Percentiles rank a stretch among this genome's conserved stretches.
Evolutionary conservation across 768 basidiomycete genomes (phyloP).

Genomic region (Russula vinacea): DNA sequence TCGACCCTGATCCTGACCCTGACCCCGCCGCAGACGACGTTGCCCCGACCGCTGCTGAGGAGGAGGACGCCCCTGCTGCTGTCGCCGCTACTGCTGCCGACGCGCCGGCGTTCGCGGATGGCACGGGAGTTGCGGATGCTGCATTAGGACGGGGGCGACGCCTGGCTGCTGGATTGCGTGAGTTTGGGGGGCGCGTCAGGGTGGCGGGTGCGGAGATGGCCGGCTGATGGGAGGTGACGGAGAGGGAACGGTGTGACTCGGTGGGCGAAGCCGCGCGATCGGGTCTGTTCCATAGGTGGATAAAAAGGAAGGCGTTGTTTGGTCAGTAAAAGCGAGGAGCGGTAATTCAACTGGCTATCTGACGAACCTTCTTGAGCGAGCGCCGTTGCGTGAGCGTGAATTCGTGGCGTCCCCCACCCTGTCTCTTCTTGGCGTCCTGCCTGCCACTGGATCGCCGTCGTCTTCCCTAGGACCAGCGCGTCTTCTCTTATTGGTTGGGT

Average conservation of each 20-base stretch:
- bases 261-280: conserved; percentile 69
- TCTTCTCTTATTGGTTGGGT: conserved; percentile 64
- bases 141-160: conserved; percentile 26
- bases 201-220: conserved; percentile 27
- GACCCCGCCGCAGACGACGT: conserved; percentile 29
- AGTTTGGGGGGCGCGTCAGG: conserved; percentile 34
- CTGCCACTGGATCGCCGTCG: conserved; percentile 50
- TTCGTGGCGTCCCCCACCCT: conserved; percentile 44
- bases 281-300: conserved; percentile 39
- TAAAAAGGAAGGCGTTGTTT: background rate
- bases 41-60: conserved; percentile 16
- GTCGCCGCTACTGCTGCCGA: conserved; percentile 25
- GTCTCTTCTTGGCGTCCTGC: conserved; percentile 64
- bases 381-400: conserved; percentile 50
- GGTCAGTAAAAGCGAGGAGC: background rate
- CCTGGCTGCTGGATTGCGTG: conserved; percentile 38
- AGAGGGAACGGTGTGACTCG: conserved; percentile 59
- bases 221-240: conserved; percentile 60
- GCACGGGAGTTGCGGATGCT: conserved; percentile 17
- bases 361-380: conserved; percentile 60
- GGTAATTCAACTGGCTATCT: background rate
- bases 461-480: conserved; percentile 51
- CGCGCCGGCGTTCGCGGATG: conserved; percentile 14
- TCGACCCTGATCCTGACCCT: conserved; percentile 1
- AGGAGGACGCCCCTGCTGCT: conserved; percentile 23